Conservation (phyloP, 768 basidiomycete species). For the Hebeloma cylindrosporum region DNA sequence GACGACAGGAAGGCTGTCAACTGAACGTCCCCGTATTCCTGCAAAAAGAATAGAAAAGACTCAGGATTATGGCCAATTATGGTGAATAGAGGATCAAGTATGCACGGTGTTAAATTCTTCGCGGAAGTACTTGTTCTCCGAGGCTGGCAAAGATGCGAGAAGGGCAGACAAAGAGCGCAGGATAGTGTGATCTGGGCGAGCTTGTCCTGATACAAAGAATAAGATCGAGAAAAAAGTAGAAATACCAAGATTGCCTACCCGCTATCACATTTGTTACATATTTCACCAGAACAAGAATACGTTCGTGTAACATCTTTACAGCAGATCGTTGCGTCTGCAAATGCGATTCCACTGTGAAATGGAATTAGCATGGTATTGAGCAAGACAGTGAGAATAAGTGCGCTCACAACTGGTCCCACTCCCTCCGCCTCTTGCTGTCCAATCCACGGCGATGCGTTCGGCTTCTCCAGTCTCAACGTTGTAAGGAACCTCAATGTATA, state of each 20-base stretch:
- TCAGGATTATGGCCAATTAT: neutral
- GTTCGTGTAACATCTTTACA: constrained; percentile 94
- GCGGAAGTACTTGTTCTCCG: constrained; percentile 78
- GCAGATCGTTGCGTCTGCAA: constrained; percentile 91
- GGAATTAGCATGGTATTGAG: constrained; percentile 4
- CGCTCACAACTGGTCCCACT: constrained; percentile 77
- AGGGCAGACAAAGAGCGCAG: constrained; percentile 85
- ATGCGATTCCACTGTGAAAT: constrained; percentile 77
- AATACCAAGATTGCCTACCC: constrained; percentile 45
- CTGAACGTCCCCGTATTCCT: constrained; percentile 98
- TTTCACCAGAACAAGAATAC: constrained; percentile 81
- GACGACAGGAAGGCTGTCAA: constrained; percentile 86
- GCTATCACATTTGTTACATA: constrained; percentile 79
- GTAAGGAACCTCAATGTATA: constrained; percentile 84
- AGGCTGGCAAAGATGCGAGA: constrained; percentile 85
- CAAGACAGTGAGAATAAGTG: constrained; percentile 1
- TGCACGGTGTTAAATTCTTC: constrained; percentile 87
- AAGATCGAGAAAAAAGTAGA: constrained; percentile 1
- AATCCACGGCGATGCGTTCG: constrained; percentile 97
- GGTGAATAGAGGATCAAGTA: constrained; percentile 4
- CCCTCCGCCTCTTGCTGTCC: constrained; percentile 84
- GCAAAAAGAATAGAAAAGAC: constrained; percentile 7
- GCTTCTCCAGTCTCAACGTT: constrained; percentile 97
- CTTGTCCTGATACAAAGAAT: constrained; percentile 49
- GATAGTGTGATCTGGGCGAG: constrained; percentile 74